phyloP scores from a whole-genome alignment of 768 basidiomycete species.

The Saitozyma podzolica region DNA sequence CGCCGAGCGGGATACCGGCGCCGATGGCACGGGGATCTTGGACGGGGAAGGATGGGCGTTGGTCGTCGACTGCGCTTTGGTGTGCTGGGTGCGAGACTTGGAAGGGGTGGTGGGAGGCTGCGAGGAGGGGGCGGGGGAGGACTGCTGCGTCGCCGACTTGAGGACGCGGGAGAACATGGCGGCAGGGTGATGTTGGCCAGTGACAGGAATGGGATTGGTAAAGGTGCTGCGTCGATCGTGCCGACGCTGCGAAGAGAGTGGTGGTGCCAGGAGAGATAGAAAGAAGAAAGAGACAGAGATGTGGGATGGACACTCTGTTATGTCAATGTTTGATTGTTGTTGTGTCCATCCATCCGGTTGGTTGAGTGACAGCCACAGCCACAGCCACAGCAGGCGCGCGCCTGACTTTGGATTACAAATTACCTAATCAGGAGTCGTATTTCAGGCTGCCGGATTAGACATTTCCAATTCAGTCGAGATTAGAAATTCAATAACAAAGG shows the following conservation, averaged over 20 bases:
- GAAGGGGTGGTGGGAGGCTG: constrained; percentile 39
- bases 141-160: constrained; percentile 34
- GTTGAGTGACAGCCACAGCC: background rate
- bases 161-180: constrained; percentile 50
- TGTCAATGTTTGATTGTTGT: background rate
- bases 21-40: constrained; percentile 47
- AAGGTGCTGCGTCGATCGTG: too few species aligned
- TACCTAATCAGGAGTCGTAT: too few species aligned
- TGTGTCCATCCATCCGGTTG: background rate
- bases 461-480: too few species aligned
- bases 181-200: background rate
- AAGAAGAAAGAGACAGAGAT: background rate
- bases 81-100: constrained; percentile 28
- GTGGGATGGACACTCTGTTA: background rate
- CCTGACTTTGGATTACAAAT: too few species aligned
- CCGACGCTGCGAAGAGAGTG: background rate
- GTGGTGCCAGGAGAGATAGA: background rate
- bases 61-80: constrained; percentile 24
- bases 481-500: too few species aligned
- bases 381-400: too few species aligned
- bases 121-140: constrained; percentile 8
- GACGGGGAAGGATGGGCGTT: constrained; percentile 39
- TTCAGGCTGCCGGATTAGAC: too few species aligned
- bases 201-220: too few species aligned
- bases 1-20: constrained; percentile 27